A percentile compares a stretch with the other conserved stretches of the same genome.
Evolutionary conservation across 139 green algal species (phyloP).

Genomic region (Trebouxia sp.): DNA sequence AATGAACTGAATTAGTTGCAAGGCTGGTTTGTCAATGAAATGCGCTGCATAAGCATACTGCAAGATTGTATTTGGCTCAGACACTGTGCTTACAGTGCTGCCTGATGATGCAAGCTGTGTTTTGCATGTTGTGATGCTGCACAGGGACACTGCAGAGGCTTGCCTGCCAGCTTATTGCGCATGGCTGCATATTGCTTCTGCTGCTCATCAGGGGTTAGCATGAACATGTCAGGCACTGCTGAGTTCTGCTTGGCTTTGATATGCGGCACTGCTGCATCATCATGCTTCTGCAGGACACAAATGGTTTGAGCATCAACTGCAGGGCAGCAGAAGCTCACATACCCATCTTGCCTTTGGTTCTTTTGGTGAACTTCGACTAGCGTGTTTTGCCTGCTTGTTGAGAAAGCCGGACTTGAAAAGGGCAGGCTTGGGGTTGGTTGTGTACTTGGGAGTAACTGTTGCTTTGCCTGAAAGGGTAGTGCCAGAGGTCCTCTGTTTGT

Average conservation of each 20-base stretch:
- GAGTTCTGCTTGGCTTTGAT: background rate
- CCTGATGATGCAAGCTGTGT: no score
- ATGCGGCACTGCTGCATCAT: background rate
- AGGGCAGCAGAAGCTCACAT: no score
- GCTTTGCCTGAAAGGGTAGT: background rate
- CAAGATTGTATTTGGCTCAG: no score
- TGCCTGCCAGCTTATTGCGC: background rate
- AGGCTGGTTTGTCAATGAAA: no score
- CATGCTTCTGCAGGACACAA: background rate
- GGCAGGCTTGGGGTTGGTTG: constrained; percentile 35
- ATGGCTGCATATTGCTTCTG: constrained; percentile 5
- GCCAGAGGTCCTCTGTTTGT: background rate
- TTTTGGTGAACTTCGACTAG: no score
- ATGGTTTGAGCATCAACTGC: no score
- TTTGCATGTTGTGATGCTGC: no score
- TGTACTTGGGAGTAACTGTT: background rate
- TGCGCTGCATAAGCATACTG: no score
- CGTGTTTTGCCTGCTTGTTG: background rate
- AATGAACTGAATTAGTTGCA: no score
- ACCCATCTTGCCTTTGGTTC: no score
- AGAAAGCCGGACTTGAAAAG: constrained; percentile 3
- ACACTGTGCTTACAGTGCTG: no score
- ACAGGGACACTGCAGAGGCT: background rate
- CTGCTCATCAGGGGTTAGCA: constrained; percentile 4
- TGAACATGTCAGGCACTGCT: background rate